Evolutionary conservation across 2,329 filamentous ascomycete species (phyloP).

Genomic region (Geoglossum cookeanum): DNA sequence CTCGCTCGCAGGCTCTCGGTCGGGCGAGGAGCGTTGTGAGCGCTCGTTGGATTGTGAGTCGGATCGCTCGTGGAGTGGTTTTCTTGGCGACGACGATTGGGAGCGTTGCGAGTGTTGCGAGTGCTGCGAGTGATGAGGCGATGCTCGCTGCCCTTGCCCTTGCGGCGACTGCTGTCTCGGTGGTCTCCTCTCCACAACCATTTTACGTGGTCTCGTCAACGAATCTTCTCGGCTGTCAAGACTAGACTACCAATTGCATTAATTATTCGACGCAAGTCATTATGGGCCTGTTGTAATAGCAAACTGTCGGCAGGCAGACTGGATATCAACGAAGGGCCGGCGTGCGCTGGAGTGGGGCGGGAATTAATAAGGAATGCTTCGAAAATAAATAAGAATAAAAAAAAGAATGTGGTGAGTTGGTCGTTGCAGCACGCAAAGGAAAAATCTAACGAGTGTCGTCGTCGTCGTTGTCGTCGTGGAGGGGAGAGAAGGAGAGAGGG

Average conservation of each 20-base stretch:
- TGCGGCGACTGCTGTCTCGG: neutral
- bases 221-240: no score
- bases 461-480: neutral
- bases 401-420: constrained; percentile 1
- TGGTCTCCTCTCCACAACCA: neutral
- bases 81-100: neutral
- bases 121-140: neutral
- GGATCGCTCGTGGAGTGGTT: constrained; percentile 20
- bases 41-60: constrained; percentile 19
- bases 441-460: neutral
- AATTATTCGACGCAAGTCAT: neutral
- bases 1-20: neutral
- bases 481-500: neutral
- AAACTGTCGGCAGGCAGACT: neutral
- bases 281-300: neutral
- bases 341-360: no score
- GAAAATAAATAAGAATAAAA: neutral
- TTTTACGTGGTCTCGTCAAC: neutral
- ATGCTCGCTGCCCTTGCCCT: neutral
- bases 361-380: neutral
- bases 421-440: neutral
- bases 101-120: neutral
- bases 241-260: neutral
- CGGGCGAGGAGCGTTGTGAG: constrained; percentile 8
- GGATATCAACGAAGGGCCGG: no score